phyloP scores from a whole-genome alignment of 768 basidiomycete genomes.

The Boletus rex-veris region DNA sequence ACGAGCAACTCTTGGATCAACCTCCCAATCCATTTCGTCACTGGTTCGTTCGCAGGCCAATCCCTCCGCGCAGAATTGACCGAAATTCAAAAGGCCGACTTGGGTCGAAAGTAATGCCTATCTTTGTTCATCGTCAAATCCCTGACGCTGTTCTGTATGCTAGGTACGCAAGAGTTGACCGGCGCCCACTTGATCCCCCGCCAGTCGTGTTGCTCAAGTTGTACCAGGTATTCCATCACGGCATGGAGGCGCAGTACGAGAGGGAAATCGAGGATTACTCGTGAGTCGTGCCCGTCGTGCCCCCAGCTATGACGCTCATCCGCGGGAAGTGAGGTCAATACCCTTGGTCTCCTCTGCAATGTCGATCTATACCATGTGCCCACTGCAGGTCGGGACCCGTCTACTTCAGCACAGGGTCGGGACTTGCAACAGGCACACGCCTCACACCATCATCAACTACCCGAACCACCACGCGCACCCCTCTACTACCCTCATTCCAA shows the following conservation, averaged over 20 bases:
- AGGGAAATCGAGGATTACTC: constrained; percentile 49
- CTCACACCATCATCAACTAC: constrained; percentile 1
- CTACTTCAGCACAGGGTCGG: constrained; percentile 1
- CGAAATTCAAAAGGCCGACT: constrained; percentile 64
- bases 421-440: constrained; percentile 14
- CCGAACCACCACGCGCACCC: constrained; percentile 8
- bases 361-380: constrained; percentile 73
- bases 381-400: constrained; percentile 9
- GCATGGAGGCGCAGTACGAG: constrained; percentile 40
- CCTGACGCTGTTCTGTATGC: not conserved
- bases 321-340: constrained; percentile 51
- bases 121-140: not conserved
- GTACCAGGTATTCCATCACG: constrained; percentile 42
- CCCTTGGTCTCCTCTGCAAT: constrained; percentile 69
- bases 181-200: constrained; percentile 67
- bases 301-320: constrained; percentile 2
- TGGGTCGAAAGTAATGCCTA: constrained; percentile 57
- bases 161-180: constrained; percentile 60
- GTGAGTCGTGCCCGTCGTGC: constrained; percentile 28
- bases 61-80: constrained; percentile 51
- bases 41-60: constrained; percentile 59
- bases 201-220: constrained; percentile 54
- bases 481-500: constrained; percentile 15
- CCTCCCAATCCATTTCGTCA: constrained; percentile 49
- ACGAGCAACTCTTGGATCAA: constrained; percentile 29